A percentile compares a stretch with the other conserved stretches of the same genome.
phyloP scores from a whole-genome alignment of 2,329 filamentous ascomycete species.

The Pseudofabraea citricarpa region DNA sequence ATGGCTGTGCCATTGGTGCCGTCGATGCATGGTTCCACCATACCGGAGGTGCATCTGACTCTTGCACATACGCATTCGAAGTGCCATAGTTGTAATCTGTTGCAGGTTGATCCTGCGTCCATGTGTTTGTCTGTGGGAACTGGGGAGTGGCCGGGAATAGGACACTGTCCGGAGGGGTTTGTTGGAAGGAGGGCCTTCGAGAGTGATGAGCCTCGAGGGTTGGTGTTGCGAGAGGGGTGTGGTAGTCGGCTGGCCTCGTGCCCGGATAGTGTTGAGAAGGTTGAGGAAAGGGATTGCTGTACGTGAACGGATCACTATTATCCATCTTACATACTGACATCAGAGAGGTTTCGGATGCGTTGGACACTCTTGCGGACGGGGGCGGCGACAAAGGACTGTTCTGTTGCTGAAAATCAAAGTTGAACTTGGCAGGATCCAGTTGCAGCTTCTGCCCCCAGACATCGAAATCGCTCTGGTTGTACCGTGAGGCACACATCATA shows the following conservation, averaged over 20 bases:
- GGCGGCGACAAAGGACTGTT: conserved; percentile 40
- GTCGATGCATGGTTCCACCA: conserved; percentile 26
- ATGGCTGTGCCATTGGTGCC: conserved; percentile 21
- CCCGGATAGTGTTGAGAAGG: conserved; percentile 21
- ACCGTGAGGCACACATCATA: conserved; percentile 29
- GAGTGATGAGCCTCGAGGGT: conserved; percentile 15
- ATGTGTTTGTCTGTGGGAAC: conserved; percentile 15
- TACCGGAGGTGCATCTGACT: conserved; percentile 16
- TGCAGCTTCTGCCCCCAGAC: conserved; percentile 49
- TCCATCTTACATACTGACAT: conserved; percentile 18
- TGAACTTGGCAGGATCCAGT: conserved; percentile 34
- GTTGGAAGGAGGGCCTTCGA: conserved; percentile 14
- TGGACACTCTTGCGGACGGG: conserved; percentile 34
- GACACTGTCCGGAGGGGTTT: conserved; percentile 9
- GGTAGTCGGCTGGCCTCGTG: conserved; percentile 5
- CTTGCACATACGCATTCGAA: conserved; percentile 7
- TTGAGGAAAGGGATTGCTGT: conserved; percentile 25
- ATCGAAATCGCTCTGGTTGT: conserved; percentile 39
- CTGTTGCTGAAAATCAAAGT: conserved; percentile 37
- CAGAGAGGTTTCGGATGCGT: conserved; percentile 10
- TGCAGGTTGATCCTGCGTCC: conserved; percentile 17
- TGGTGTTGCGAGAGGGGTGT: conserved; percentile 23
- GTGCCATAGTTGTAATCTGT: conserved; percentile 10
- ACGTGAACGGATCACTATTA: conserved; percentile 24
- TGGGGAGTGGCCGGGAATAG: conserved; percentile 21